Conservation (phyloP, 768 basidiomycete genomes). For the Lentinula lateritia region DNA sequence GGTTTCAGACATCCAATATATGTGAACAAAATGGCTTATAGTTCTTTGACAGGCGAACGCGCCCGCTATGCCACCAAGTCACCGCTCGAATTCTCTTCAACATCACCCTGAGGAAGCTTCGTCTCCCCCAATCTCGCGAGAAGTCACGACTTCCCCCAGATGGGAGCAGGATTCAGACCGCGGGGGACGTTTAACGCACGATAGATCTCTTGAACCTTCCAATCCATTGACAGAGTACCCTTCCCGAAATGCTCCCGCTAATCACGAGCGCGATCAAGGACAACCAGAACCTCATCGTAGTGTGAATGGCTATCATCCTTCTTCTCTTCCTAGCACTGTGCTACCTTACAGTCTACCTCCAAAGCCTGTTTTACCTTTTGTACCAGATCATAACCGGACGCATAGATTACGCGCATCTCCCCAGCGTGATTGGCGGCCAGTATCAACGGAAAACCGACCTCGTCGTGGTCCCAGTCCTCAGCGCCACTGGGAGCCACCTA, state of each 20-base stretch:
- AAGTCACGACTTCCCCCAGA: background rate
- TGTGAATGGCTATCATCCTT: background rate
- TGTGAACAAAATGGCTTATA: background rate
- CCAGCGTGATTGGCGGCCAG: background rate
- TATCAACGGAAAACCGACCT: background rate
- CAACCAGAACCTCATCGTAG: background rate
- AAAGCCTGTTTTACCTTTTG: background rate
- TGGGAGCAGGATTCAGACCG: slow-evolving; percentile 1
- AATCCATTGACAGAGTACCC: background rate
- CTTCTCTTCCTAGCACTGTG: background rate
- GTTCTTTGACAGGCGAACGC: background rate
- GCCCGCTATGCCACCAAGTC: background rate
- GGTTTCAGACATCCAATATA: background rate
- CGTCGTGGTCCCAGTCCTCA: background rate
- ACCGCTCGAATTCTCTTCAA: background rate
- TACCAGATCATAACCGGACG: background rate
- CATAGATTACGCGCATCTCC: background rate
- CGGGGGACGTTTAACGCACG: background rate
- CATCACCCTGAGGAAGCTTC: background rate
- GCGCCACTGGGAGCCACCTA: background rate
- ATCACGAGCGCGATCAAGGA: background rate
- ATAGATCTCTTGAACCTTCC: background rate
- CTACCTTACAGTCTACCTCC: background rate
- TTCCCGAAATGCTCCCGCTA: background rate
- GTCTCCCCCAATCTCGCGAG: background rate